Conservation (phyloP, 164 flowering plant species). For the Piper betle region DNA sequence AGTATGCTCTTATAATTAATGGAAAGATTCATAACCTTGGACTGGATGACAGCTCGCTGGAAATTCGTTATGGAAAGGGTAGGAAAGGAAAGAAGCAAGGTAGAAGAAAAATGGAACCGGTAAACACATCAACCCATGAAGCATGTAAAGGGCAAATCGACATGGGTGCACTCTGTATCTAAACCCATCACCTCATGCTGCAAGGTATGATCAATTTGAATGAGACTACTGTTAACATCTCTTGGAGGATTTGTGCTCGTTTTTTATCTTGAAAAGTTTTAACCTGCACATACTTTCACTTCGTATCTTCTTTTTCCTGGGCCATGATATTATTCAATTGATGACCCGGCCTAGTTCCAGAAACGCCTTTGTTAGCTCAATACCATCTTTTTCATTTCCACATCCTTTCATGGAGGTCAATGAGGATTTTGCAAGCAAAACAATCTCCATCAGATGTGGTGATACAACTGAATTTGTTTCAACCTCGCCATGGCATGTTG, state of each 20-base stretch:
- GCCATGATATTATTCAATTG: not conserved
- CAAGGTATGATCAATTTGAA: not conserved
- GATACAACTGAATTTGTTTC: too few relatives aligned
- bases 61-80: conserved; percentile 26
- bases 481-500: too few relatives aligned
- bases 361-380: not conserved
- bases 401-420: not conserved
- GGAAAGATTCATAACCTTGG: not conserved
- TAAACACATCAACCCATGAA: conserved; percentile 11
- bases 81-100: conserved; percentile 43
- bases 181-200: not conserved
- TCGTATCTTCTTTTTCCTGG: not conserved
- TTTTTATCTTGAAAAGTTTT: not conserved
- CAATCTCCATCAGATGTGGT: too few relatives aligned
- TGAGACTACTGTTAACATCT: too few relatives aligned
- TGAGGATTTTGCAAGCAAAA: too few relatives aligned
- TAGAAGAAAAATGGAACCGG: conserved; percentile 23
- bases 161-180: conserved; percentile 73
- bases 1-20: not conserved
- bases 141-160: conserved; percentile 36
- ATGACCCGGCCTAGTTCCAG: not conserved
- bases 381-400: too few relatives aligned
- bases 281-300: not conserved
- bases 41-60: conserved; percentile 24
- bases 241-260: not conserved